Conservation (phyloP, 1,284 basidiomycete species). For the Ustilago lituana region DNA sequence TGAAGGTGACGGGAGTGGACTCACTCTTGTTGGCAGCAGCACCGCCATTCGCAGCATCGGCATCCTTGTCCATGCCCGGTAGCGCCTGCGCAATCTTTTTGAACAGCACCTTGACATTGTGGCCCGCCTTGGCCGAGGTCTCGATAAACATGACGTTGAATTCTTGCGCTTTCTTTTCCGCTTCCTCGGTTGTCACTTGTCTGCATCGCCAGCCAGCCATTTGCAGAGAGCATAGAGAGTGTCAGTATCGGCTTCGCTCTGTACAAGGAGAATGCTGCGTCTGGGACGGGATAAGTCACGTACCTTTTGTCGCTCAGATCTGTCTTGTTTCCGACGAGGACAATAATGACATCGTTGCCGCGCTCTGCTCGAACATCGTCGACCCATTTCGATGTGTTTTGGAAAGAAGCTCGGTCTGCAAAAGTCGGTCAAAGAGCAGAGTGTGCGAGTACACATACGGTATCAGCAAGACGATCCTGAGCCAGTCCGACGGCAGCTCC, state of each 20-base stretch:
- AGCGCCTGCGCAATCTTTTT: conserved; percentile 99
- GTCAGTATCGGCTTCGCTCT: conserved; percentile 9
- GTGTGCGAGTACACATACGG: too few species aligned
- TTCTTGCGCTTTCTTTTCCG: conserved; percentile 90
- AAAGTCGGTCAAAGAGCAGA: too few species aligned
- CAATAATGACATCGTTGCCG: conserved; percentile 98
- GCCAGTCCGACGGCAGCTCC: too few species aligned
- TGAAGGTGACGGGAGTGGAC: too few species aligned
- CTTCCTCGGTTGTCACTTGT: conserved; percentile 98
- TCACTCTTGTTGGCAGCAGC: conserved; percentile 48
- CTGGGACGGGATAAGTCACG: too few species aligned
- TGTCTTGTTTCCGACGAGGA: conserved; percentile 98
- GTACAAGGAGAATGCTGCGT: too few species aligned
- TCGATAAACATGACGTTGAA: conserved; percentile 99
- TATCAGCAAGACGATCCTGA: too few species aligned
- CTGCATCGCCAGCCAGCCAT: conserved; percentile 66
- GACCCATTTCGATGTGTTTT: conserved; percentile 99
- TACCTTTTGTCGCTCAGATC: conserved; percentile 72
- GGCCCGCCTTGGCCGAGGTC: conserved; percentile 97
- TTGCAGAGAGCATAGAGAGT: too few species aligned
- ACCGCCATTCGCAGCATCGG: conserved; percentile 70
- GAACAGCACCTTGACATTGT: conserved; percentile 98
- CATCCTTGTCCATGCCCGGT: conserved; percentile 91
- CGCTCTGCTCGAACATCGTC: conserved; percentile 98
- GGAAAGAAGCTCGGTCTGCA: conserved; percentile 89